phyloP scores from a whole-genome alignment of 176 grass and related monocot genomes.

The Oryza glaberrima region DNA sequence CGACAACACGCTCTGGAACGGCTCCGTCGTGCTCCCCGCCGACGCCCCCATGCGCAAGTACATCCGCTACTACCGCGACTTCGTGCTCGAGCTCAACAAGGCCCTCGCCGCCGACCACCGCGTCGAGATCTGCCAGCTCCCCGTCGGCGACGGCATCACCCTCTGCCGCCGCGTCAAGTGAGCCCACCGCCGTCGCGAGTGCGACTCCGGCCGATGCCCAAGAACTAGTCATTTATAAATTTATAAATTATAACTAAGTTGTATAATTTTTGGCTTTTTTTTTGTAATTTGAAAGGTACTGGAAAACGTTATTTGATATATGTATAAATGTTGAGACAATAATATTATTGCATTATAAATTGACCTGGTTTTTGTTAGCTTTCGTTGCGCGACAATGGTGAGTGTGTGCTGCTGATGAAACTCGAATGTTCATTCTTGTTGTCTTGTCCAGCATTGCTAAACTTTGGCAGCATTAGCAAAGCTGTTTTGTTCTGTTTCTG shows the following conservation, averaged over 20 bases:
- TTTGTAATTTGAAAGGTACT: not conserved
- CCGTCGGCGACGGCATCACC: constrained; percentile 90
- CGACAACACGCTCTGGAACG: constrained; percentile 99
- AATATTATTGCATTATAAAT: not conserved
- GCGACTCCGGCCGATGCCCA: not conserved
- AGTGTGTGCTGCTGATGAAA: not conserved
- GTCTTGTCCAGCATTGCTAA: not conserved
- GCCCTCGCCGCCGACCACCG: constrained; percentile 80
- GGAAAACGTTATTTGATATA: constrained; percentile 15
- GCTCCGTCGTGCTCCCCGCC: constrained; percentile 78
- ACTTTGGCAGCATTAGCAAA: not conserved
- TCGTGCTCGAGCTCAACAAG: constrained; percentile 91
- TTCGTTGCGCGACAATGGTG: not conserved
- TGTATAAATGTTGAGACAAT: constrained; percentile 36
- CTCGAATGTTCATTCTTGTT: not conserved
- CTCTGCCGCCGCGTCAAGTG: constrained; percentile 80
- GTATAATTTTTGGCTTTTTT: not conserved
- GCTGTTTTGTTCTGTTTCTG: not conserved
- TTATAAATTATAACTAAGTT: constrained; percentile 26
- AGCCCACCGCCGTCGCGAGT: not conserved
- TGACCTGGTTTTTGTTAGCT: not conserved
- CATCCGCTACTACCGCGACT: constrained; percentile 87
- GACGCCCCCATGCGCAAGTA: constrained; percentile 91
- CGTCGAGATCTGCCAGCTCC: constrained; percentile 95
- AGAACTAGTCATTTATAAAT: not conserved